A percentile compares a stretch with the other conserved stretches of the same genome.
These are phyloP conservation scores for Dillenia suffruticosa DNA, from an alignment of 164 flowering plant genomes.

Conservation along the genomic window DNA sequence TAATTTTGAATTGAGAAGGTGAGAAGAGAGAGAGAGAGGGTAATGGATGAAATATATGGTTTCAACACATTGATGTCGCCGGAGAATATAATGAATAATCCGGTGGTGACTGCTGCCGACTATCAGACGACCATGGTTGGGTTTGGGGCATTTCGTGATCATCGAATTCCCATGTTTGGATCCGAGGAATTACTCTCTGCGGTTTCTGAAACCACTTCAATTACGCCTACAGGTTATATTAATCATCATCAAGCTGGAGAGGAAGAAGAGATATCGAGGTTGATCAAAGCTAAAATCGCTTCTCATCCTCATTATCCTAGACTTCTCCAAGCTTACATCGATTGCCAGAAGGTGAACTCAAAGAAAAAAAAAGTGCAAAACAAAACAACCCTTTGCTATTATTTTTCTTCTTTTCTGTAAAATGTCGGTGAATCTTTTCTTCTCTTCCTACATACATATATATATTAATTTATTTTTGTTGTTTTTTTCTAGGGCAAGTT, in stretches of 20 bases:
- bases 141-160: constrained; percentile 18
- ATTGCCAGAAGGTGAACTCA: constrained; percentile 80
- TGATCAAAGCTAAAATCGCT: constrained; percentile 76
- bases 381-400: background rate
- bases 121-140: constrained; percentile 27
- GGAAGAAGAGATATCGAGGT: constrained; percentile 17
- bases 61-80: constrained; percentile 42
- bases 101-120: constrained; percentile 25
- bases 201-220: constrained; percentile 34
- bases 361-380: background rate
- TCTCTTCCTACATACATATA: background rate
- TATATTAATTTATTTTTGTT: background rate
- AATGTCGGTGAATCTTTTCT: background rate
- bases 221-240: constrained; percentile 22
- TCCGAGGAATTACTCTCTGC: constrained; percentile 43
- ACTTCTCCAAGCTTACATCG: constrained; percentile 76
- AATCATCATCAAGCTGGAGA: background rate
- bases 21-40: background rate
- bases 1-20: background rate
- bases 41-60: constrained; percentile 68
- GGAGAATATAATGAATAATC: constrained; percentile 30
- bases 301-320: constrained; percentile 87
- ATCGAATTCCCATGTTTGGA: constrained; percentile 35
- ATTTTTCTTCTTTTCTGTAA: background rate
- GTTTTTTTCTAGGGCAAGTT: background rate